These are phyloP conservation scores for Heterobasidion irregulare DNA, from an alignment of 1,284 basidiomycete species.

Conservation along the genomic window DNA sequence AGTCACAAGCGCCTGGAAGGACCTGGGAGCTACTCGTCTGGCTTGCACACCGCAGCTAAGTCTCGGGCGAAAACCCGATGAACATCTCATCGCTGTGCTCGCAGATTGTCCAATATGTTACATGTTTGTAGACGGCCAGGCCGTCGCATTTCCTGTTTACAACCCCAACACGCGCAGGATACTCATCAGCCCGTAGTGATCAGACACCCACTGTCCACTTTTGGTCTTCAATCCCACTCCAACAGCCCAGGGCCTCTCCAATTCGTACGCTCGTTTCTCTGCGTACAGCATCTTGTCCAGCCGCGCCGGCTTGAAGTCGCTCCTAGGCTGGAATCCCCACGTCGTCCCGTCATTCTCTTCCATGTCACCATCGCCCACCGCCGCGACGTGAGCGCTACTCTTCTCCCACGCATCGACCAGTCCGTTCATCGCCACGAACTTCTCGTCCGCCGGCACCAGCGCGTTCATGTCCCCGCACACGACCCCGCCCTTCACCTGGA, in stretches of 20 bases:
- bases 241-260: slow-evolving; percentile 43
- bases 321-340: slow-evolving; percentile 56
- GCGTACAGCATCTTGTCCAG: slow-evolving; percentile 61
- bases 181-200: slow-evolving; percentile 50
- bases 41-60: background rate
- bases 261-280: slow-evolving; percentile 31
- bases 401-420: slow-evolving; percentile 49
- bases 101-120: background rate
- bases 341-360: slow-evolving; percentile 39
- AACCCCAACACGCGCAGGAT: background rate
- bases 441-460: slow-evolving; percentile 36
- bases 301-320: slow-evolving; percentile 36
- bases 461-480: slow-evolving; percentile 68
- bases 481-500: slow-evolving; percentile 43
- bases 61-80: background rate
- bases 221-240: slow-evolving; percentile 41
- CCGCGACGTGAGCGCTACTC: slow-evolving; percentile 7
- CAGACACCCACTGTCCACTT: slow-evolving; percentile 45
- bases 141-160: background rate
- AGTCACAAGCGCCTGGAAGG: too few species aligned
- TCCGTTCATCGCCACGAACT: slow-evolving; percentile 32
- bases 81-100: background rate
- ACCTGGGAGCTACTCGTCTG: too few species aligned
- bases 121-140: too few species aligned
- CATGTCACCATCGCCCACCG: slow-evolving; percentile 17